A percentile compares a stretch with the other conserved stretches of the same genome.
phyloP scores from a whole-genome alignment of 257 asterid genomes.

The Pogostemon cablin region DNA sequence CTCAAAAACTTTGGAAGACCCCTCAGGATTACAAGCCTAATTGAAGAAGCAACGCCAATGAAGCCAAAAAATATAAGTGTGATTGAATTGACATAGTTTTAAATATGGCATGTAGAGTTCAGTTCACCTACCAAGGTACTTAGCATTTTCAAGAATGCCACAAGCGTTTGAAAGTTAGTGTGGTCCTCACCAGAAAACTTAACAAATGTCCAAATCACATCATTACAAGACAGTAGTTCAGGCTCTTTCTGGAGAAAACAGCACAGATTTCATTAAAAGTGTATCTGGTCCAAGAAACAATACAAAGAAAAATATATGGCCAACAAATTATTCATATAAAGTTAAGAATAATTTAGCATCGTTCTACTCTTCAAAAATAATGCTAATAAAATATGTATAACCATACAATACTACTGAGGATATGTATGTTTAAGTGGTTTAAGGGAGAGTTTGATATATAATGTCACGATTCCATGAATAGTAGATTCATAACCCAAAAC shows the following conservation, averaged over 20 bases:
- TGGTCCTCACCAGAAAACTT: constrained; percentile 98
- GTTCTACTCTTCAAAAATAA: not conserved
- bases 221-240: constrained; percentile 86
- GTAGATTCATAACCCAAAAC: too few relatives aligned
- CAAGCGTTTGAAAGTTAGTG: constrained; percentile 84
- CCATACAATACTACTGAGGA: not conserved
- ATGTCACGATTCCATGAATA: too few relatives aligned
- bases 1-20: constrained; percentile 91
- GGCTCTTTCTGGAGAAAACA: constrained; percentile 76
- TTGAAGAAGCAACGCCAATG: constrained; percentile 41
- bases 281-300: not conserved
- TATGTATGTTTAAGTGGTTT: too few relatives aligned
- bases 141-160: constrained; percentile 92
- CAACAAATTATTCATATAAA: not conserved
- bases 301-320: not conserved
- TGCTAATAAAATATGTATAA: not conserved
- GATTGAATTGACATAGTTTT: constrained; percentile 4
- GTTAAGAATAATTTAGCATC: not conserved
- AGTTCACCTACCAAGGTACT: constrained; percentile 78
- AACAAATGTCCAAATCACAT: constrained; percentile 95
- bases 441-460: too few relatives aligned
- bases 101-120: constrained; percentile 5
- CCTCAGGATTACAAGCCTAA: constrained; percentile 88
- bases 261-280: constrained; percentile 22
- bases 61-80: constrained; percentile 16